Evolutionary conservation across 176 grass and related monocot species (phyloP).

Genomic region (Aegilops tauschii): DNA sequence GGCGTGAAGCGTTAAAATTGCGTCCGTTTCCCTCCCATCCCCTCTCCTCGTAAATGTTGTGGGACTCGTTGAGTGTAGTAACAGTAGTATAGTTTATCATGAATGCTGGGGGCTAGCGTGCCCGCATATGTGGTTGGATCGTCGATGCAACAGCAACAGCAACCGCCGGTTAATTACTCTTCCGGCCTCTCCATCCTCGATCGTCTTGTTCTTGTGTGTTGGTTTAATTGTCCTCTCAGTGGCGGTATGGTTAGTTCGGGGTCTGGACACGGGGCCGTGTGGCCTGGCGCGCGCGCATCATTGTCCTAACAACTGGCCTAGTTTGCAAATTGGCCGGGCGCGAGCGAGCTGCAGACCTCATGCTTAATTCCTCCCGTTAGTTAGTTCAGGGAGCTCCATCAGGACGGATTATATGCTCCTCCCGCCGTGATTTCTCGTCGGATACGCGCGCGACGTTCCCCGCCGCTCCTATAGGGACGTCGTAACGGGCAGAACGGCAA

Average conservation of each 20-base stretch:
- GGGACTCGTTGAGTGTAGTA: neutral
- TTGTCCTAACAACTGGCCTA: slow-evolving; percentile 19
- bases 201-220: neutral
- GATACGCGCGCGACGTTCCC: neutral
- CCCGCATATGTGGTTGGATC: slow-evolving; percentile 19
- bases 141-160: neutral
- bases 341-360: neutral
- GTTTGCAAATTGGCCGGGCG: neutral
- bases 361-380: slow-evolving; percentile 10
- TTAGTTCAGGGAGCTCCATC: slow-evolving; percentile 38
- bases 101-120: slow-evolving; percentile 11
- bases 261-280: neutral
- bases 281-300: neutral
- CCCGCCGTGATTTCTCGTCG: neutral
- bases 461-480: neutral
- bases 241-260: neutral
- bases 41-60: neutral
- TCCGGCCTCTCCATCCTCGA: neutral
- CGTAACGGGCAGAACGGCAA: neutral
- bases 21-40: neutral
- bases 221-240: neutral
- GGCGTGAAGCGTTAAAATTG: neutral
- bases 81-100: neutral
- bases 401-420: neutral
- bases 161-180: neutral